A percentile compares a stretch with the other conserved stretches of the same genome.
These are phyloP conservation scores for Chimonanthus salicifolius DNA, from an alignment of 164 flowering plant species.

Conservation along the genomic window DNA sequence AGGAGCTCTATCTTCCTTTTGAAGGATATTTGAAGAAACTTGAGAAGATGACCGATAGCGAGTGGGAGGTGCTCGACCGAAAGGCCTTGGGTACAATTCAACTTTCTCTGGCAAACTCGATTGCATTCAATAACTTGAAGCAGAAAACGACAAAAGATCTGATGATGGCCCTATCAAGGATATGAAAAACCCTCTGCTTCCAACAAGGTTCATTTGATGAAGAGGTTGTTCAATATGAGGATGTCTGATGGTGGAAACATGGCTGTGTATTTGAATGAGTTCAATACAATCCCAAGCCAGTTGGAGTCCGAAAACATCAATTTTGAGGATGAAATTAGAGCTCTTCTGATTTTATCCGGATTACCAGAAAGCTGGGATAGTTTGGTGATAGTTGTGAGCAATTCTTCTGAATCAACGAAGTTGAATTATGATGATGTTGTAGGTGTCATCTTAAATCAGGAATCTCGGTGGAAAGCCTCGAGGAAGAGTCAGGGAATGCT, in stretches of 20 bases:
- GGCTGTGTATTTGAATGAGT: not conserved
- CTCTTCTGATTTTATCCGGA: not conserved
- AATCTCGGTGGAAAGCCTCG: not conserved
- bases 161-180: too few species aligned
- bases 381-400: slow-evolving; percentile 5
- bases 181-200: not conserved
- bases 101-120: too few species aligned
- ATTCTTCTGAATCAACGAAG: not conserved
- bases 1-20: too few species aligned
- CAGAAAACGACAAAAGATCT: not conserved
- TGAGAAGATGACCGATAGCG: not conserved
- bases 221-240: not conserved
- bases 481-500: not conserved
- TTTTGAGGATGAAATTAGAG: not conserved
- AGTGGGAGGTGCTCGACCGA: not conserved
- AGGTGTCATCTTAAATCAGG: slow-evolving; percentile 1
- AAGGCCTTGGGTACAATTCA: not conserved
- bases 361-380: slow-evolving; percentile 12
- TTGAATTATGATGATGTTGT: slow-evolving; percentile 9
- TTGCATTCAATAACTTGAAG: not conserved
- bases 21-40: too few species aligned
- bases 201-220: not conserved
- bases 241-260: not conserved
- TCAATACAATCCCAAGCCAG: not conserved
- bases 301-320: not conserved